Evolutionary conservation across 495 filamentous ascomycete genomes (phyloP).

Genomic region (Cercophora scortea): DNA sequence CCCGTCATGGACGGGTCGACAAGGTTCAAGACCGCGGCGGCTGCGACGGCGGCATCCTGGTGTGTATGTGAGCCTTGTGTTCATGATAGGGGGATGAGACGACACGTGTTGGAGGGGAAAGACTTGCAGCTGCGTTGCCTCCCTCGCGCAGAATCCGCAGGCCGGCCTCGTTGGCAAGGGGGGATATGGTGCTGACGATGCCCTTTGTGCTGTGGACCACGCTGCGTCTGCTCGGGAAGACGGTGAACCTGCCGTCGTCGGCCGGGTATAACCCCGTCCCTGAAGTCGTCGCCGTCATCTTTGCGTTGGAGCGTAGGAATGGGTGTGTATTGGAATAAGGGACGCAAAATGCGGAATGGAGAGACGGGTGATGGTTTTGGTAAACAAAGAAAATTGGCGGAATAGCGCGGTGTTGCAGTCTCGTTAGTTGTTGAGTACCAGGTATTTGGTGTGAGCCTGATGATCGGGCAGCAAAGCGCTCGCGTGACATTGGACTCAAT

Average conservation of each 20-base stretch:
- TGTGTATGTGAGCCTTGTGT: background rate
- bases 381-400: too few relatives aligned
- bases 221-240: constrained; percentile 67
- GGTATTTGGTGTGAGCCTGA: background rate
- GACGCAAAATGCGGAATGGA: too few relatives aligned
- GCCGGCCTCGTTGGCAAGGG: constrained; percentile 68
- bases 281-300: constrained; percentile 24
- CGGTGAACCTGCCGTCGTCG: constrained; percentile 41
- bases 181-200: constrained; percentile 73
- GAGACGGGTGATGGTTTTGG: too few relatives aligned
- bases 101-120: background rate
- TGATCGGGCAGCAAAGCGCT: background rate
- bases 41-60: constrained; percentile 15
- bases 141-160: constrained; percentile 63
- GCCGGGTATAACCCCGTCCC: constrained; percentile 33
- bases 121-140: constrained; percentile 70
- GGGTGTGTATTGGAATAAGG: background rate
- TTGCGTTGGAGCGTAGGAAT: constrained; percentile 24
- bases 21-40: constrained; percentile 66
- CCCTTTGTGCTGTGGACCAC: constrained; percentile 76
- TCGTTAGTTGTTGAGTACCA: too few relatives aligned
- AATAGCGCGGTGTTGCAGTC: too few relatives aligned
- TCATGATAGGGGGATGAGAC: background rate
- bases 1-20: constrained; percentile 77
- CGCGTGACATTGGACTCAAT: background rate